Evolutionary conservation across 164 flowering plant species (phyloP).

Genomic region (Amborella trichopoda): DNA sequence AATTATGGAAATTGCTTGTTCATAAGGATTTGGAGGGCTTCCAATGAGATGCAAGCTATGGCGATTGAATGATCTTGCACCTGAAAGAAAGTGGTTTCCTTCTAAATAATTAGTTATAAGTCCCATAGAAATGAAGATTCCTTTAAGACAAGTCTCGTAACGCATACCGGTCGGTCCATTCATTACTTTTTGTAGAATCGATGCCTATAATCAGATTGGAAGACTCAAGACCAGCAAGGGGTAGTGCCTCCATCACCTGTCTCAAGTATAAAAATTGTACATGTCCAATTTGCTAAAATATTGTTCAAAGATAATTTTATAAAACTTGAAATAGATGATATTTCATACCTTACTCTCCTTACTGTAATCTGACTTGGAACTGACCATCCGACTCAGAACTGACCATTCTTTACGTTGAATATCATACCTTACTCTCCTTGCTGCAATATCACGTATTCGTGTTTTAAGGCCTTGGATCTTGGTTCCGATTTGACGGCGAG

Average conservation of each 20-base stretch:
- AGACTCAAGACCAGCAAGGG: conserved; percentile 9
- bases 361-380: too few relatives aligned
- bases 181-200: conserved; percentile 14
- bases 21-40: conserved; percentile 41
- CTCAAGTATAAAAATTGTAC: background rate
- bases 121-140: too few relatives aligned
- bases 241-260: conserved; percentile 9
- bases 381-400: too few relatives aligned
- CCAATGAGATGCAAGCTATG: conserved; percentile 52
- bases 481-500: conserved; percentile 16
- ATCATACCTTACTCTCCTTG: background rate
- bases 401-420: conserved; percentile 6
- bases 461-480: conserved; percentile 26
- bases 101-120: too few relatives aligned
- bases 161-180: too few relatives aligned
- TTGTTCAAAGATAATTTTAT: too few relatives aligned
- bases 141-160: too few relatives aligned
- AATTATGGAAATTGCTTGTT: conserved; percentile 53
- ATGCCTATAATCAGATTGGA: conserved; percentile 12
- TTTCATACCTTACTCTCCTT: too few relatives aligned
- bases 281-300: too few relatives aligned
- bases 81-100: conserved; percentile 4
- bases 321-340: too few relatives aligned
- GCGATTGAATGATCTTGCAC: conserved; percentile 31
- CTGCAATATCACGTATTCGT: conserved; percentile 11